Base-by-base conservation (phyloP, 306 rosid species). In the Sechiopsis laciniata region DNA sequence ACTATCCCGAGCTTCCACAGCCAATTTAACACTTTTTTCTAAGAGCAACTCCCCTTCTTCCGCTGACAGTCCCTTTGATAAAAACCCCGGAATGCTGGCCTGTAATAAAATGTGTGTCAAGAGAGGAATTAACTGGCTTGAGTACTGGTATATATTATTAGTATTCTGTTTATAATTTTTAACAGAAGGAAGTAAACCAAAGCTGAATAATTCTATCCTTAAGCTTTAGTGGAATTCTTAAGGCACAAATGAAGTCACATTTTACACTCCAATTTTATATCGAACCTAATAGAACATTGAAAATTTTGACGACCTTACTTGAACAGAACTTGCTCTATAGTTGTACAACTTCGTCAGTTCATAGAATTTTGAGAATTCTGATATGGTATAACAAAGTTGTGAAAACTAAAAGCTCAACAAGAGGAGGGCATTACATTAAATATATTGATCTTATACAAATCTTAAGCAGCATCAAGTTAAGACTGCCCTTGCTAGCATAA, bases 61-160 rank as follows among this genome's bases (percentile, higher is more conserved):
- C 10, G 59, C 58, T 7, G 96, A 82, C 40, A 87, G 75, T 26
- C 95, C 97, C 87, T 76, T 87, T 35, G 96, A 87, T 75, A 87
- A 26, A 81, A 90, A 90, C 68, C 97, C 96, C 0, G 95, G 92
- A 70, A 88, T 57, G 12, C 92, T 88, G 58, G 97, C 95, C 96
- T 92, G 71, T 61, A 66, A 62, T 21, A 29, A 16, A 60, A 75
- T 60, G 9, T 5, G 26, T 9, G n/a, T 57, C 32, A 22, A 20
- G 19, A 60, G 17, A 22, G 24, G 6, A 22, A 48, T 10, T 42
- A 13, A 42, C 46, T 20, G 54, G 15, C 53, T 17, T 68, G 55
- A 22, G 21, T 48, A 68, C 40, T 48, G 55, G 48, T 61, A 0
- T 32, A 61, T 10, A 20, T 67, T 6, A 7, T 67, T 67, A 29